phyloP scores from a whole-genome alignment of 345 rosid species.

The Brassica juncea region DNA sequence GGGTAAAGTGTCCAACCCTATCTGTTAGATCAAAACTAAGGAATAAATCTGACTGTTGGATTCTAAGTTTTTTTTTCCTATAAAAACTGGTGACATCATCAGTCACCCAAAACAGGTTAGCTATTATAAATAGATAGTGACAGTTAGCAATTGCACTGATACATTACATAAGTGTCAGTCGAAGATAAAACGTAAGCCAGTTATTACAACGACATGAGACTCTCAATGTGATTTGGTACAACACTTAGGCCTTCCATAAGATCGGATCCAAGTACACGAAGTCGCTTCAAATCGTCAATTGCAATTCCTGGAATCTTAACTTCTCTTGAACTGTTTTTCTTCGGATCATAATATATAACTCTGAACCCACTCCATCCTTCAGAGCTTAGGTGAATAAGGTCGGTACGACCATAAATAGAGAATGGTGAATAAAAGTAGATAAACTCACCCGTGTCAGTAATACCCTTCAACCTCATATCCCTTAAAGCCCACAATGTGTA shows the following conservation, averaged over 20 bases:
- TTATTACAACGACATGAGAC: neutral
- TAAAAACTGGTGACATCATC: no score
- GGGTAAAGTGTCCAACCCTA: no score
- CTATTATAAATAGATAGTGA: no score
- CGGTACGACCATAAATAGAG: neutral
- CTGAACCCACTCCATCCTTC: neutral
- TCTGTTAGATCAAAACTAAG: no score
- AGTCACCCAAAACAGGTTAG: no score
- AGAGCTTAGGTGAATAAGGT: neutral
- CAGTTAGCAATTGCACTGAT: no score
- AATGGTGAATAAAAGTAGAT: neutral
- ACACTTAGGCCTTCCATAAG: neutral
- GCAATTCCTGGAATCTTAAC: neutral
- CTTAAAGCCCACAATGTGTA: neutral
- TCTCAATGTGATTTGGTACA: neutral
- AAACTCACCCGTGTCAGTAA: neutral
- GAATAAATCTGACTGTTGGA: no score
- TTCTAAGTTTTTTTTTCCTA: no score
- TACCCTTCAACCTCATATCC: neutral
- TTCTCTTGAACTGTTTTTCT: neutral
- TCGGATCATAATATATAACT: neutral
- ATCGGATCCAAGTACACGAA: neutral
- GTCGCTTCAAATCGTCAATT: neutral
- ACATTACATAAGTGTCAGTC: neutral
- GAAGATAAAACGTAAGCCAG: neutral